phyloP scores from a whole-genome alignment of 1,284 basidiomycete genomes.

The Ceratobasidium theobromae region DNA sequence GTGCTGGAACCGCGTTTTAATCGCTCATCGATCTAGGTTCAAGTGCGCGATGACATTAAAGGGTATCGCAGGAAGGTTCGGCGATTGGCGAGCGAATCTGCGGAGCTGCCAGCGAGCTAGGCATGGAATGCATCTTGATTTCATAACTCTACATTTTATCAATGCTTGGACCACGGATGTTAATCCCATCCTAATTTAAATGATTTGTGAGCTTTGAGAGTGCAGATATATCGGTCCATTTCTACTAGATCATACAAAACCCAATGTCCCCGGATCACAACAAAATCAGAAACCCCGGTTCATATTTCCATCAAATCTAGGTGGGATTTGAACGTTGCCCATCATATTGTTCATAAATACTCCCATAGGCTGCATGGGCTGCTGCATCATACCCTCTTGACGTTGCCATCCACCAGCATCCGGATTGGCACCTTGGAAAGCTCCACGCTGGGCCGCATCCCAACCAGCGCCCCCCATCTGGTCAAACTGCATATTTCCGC shows the following conservation, averaged over 20 bases:
- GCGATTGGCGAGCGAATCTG: slow-evolving; percentile 76
- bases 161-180: neutral
- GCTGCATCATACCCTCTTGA: slow-evolving; percentile 15
- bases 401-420: no score
- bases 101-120: slow-evolving; percentile 81
- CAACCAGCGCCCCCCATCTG: neutral
- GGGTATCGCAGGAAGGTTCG: slow-evolving; percentile 94
- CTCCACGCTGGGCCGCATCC: neutral
- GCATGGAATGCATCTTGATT: neutral
- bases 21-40: slow-evolving; percentile 34
- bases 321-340: slow-evolving; percentile 23
- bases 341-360: slow-evolving; percentile 30
- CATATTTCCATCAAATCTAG: slow-evolving; percentile 21
- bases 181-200: slow-evolving; percentile 5
- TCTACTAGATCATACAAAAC: slow-evolving; percentile 22
- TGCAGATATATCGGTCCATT: no score
- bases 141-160: neutral
- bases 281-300: slow-evolving; percentile 15
- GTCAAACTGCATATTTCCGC: slow-evolving; percentile 24
- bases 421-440: neutral
- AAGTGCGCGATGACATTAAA: slow-evolving; percentile 40
- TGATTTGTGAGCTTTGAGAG: no score
- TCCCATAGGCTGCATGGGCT: slow-evolving; percentile 27
- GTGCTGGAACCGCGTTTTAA: neutral
- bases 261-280: neutral